Conservation (phyloP, 2,329 filamentous ascomycete genomes). For the Lachnellula hyalina region DNA sequence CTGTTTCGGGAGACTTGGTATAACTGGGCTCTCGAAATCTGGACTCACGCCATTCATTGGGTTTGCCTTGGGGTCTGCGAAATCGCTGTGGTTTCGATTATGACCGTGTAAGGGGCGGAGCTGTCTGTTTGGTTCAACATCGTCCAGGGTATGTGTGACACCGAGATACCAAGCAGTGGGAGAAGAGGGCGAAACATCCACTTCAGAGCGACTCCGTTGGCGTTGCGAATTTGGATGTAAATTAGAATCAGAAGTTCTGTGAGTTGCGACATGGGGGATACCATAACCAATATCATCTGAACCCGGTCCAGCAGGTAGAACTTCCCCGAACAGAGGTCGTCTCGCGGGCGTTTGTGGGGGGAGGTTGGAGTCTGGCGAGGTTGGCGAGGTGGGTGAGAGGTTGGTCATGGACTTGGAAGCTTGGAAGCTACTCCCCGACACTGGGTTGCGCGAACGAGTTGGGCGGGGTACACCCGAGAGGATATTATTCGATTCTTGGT, state of each 20-base stretch:
- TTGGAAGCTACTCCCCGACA: constrained; percentile 31
- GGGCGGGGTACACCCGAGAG: constrained; percentile 58
- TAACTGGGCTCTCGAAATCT: constrained; percentile 23
- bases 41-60: constrained; percentile 25
- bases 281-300: constrained; percentile 53
- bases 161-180: constrained; percentile 62
- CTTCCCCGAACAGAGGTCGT: constrained; percentile 69
- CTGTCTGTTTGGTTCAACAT: constrained; percentile 24
- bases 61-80: constrained; percentile 35
- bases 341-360: constrained; percentile 30
- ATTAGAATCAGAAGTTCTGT: constrained; percentile 69
- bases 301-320: constrained; percentile 55
- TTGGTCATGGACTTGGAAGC: constrained; percentile 42
- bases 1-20: constrained; percentile 1
- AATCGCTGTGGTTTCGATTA: constrained; percentile 56
- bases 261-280: constrained; percentile 45
- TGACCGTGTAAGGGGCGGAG: constrained; percentile 36
- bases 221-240: constrained; percentile 45
- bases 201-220: constrained; percentile 51
- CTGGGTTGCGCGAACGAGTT: constrained; percentile 43
- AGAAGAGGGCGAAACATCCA: constrained; percentile 54
- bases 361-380: constrained; percentile 18
- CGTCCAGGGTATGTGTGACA: constrained; percentile 38
- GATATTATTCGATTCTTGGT: constrained; percentile 47
- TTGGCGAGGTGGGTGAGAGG: constrained; percentile 32